Percentiles rank a stretch among this genome's conserved stretches.
phyloP scores from a whole-genome alignment of 495 filamentous ascomycete genomes.

The Hypoxylon subgilvum region DNA sequence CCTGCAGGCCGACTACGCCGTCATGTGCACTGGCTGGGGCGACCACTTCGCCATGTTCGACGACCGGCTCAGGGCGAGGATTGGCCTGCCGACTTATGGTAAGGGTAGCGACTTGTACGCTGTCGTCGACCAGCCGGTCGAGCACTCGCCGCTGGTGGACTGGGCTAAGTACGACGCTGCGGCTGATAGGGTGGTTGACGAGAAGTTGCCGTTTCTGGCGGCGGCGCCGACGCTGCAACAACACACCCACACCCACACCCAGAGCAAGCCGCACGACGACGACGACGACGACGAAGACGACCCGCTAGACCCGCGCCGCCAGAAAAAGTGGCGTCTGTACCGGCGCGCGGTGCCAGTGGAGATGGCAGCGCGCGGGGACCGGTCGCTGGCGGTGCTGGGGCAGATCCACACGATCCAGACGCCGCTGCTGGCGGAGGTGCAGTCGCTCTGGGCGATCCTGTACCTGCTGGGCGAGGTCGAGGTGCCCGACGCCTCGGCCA shows the following conservation, averaged over 20 bases:
- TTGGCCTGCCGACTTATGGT: constrained; percentile 27
- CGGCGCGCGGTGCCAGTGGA: constrained; percentile 28
- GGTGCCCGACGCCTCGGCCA: constrained; percentile 35
- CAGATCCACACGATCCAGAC: constrained; percentile 44
- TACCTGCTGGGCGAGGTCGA: constrained; percentile 42
- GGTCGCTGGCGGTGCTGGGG: constrained; percentile 43
- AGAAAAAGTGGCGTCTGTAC: constrained; percentile 37
- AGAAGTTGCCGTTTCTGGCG: constrained; percentile 34
- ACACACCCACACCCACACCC: no score
- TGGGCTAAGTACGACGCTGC: constrained; percentile 37
- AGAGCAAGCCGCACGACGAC: no score
- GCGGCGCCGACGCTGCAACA: constrained; percentile 1
- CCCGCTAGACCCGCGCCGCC: constrained; percentile 5
- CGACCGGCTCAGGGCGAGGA: constrained; percentile 24
- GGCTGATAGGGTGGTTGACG: constrained; percentile 36
- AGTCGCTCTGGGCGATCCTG: constrained; percentile 40
- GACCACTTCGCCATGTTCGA: constrained; percentile 31
- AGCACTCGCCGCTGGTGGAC: neutral
- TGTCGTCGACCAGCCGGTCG: neutral
- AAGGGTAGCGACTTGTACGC: constrained; percentile 3
- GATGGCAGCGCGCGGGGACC: constrained; percentile 35
- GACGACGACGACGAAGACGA: no score
- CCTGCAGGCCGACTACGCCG: constrained; percentile 35
- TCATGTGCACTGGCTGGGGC: constrained; percentile 46
- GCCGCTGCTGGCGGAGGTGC: constrained; percentile 40